Evolutionary conservation across 345 rosid species (phyloP).

Genomic region (Lepidium africanum): DNA sequence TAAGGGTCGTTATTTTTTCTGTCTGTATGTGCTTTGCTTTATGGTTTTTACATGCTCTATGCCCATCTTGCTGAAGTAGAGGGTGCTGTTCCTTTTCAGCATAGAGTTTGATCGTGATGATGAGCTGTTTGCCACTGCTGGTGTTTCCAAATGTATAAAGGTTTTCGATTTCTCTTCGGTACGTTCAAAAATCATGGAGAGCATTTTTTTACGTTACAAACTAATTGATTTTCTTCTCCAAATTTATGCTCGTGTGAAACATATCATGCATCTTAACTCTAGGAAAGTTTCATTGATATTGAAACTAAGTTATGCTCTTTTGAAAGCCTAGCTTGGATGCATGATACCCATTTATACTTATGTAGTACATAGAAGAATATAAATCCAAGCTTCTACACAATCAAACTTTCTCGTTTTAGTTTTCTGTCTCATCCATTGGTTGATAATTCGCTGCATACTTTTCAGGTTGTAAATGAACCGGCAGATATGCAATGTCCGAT

Average conservation of each 20-base stretch:
- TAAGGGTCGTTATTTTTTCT: not conserved
- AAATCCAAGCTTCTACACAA: not conserved
- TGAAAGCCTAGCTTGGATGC: not conserved
- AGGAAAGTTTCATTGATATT: constrained; percentile 3
- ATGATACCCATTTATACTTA: constrained; percentile 1
- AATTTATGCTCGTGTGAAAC: constrained; percentile 2
- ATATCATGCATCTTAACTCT: not conserved
- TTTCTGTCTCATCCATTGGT: not conserved
- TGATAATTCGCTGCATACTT: constrained; percentile 14
- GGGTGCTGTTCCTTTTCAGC: constrained; percentile 41
- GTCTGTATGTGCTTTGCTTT: not conserved
- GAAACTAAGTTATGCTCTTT: not conserved
- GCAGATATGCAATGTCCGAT: constrained; percentile 77
- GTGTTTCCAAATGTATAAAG: constrained; percentile 93
- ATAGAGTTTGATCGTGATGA: constrained; percentile 98
- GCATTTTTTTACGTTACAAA: not conserved
- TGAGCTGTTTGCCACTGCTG: constrained; percentile 95
- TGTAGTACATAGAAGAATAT: not conserved
- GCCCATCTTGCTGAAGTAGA: not conserved
- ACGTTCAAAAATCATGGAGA: constrained; percentile 23
- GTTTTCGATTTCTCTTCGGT: constrained; percentile 91
- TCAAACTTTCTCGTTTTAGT: not conserved
- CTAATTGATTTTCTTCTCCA: not conserved
- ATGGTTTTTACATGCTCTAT: not conserved
- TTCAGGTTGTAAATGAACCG: constrained; percentile 78